These are phyloP conservation scores for Phylloporus sp. DNA, from an alignment of 768 basidiomycete species.

Conservation along the genomic window DNA sequence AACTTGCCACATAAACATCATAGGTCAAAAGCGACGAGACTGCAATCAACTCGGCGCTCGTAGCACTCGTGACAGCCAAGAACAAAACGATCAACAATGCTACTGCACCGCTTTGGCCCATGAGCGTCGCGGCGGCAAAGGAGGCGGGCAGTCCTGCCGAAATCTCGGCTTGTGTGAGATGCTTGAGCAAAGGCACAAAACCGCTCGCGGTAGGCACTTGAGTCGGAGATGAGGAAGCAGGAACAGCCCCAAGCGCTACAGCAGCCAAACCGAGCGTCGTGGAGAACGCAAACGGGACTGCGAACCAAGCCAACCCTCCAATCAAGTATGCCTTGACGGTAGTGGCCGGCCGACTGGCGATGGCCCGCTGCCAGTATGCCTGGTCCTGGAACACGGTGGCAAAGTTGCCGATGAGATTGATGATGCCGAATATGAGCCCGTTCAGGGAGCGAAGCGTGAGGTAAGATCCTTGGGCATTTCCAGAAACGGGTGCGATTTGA, in stretches of 20 bases:
- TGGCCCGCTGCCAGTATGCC: conserved; percentile 90
- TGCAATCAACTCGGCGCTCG: conserved; percentile 87
- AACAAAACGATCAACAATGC: conserved; percentile 79
- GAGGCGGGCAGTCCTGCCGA: conserved; percentile 86
- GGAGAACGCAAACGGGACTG: conserved; percentile 82
- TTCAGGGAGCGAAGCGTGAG: conserved; percentile 73
- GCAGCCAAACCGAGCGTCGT: conserved; percentile 86
- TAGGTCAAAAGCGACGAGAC: conserved; percentile 81
- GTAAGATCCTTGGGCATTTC: conserved; percentile 85
- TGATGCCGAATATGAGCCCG: conserved; percentile 78
- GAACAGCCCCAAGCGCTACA: conserved; percentile 62
- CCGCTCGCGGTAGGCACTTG: conserved; percentile 46
- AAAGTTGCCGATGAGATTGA: conserved; percentile 87
- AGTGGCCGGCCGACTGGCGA: conserved; percentile 78
- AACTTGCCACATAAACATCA: conserved; percentile 70
- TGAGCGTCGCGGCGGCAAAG: conserved; percentile 74
- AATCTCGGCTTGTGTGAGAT: conserved; percentile 56
- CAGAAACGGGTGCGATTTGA: conserved; percentile 52
- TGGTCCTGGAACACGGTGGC: conserved; percentile 60
- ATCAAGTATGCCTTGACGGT: conserved; percentile 88
- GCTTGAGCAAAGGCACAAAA: conserved; percentile 37
- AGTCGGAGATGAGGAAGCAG: conserved; percentile 23
- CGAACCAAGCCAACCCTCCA: conserved; percentile 89
- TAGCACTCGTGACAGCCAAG: conserved; percentile 81
- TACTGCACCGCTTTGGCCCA: conserved; percentile 76